These are phyloP conservation scores for Alternaria sp. DNA, from an alignment of 2,329 filamentous ascomycete genomes.

Conservation along the genomic window DNA sequence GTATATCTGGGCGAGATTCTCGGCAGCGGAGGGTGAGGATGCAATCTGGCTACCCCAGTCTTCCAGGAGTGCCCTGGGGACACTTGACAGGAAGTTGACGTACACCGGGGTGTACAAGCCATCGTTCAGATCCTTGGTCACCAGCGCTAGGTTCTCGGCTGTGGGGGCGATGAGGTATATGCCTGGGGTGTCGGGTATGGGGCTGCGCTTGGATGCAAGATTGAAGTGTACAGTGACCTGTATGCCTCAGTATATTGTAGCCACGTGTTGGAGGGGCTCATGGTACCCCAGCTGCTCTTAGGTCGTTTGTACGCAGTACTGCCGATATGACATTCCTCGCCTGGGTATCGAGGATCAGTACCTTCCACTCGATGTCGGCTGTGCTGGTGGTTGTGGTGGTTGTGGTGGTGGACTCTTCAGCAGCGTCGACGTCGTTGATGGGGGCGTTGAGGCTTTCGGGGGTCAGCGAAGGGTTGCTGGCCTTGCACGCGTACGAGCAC, in stretches of 20 bases:
- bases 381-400: slow-evolving; percentile 15
- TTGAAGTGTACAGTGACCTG: slow-evolving; percentile 58
- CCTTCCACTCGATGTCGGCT: slow-evolving; percentile 47
- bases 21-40: slow-evolving; percentile 81
- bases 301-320: slow-evolving; percentile 90
- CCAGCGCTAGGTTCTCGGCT: slow-evolving; percentile 77
- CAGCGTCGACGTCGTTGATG: slow-evolving; percentile 61
- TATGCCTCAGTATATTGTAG: slow-evolving; percentile 68
- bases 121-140: slow-evolving; percentile 85
- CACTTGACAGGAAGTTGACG: slow-evolving; percentile 94
- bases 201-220: slow-evolving; percentile 80
- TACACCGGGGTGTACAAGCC: slow-evolving; percentile 88
- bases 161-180: slow-evolving; percentile 96
- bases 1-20: slow-evolving; percentile 89
- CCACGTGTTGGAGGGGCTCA: neutral
- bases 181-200: slow-evolving; percentile 80
- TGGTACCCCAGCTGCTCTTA: slow-evolving; percentile 81
- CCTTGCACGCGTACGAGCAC: neutral
- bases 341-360: slow-evolving; percentile 91
- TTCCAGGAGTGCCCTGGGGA: slow-evolving; percentile 88
- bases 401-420: slow-evolving; percentile 57
- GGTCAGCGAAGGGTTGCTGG: neutral
- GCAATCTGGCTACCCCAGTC: slow-evolving; percentile 87
- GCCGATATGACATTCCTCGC: slow-evolving; percentile 97
- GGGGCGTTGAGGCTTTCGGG: slow-evolving; percentile 74